Conservation (phyloP, 345 rosid species). For the Orychophragmus violaceus region DNA sequence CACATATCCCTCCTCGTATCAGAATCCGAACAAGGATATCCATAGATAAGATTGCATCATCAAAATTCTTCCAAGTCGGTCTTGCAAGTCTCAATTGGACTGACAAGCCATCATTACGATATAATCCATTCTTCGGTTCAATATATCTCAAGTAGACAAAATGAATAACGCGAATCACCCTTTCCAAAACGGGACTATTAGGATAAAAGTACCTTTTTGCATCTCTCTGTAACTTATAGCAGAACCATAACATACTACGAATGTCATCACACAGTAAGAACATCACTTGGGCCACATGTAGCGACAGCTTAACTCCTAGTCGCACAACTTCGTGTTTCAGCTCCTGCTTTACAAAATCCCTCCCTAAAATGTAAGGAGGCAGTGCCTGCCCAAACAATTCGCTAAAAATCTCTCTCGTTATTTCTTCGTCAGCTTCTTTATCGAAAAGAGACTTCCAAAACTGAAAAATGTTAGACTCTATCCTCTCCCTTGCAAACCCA, state of each 20-base stretch:
- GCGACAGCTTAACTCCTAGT: conserved; percentile 2
- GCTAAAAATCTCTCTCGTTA: background rate
- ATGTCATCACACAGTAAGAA: background rate
- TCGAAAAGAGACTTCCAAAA: conserved; percentile 12
- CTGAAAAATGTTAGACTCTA: background rate
- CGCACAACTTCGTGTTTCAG: background rate
- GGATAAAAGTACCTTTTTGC: too few relatives aligned
- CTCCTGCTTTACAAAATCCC: background rate
- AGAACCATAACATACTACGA: background rate
- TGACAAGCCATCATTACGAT: too few relatives aligned
- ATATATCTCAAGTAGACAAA: too few relatives aligned
- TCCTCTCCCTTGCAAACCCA: background rate
- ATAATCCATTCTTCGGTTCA: too few relatives aligned
- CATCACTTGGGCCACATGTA: background rate
- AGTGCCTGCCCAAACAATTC: background rate
- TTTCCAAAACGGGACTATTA: too few relatives aligned
- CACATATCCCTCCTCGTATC: background rate
- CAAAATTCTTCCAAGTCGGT: background rate
- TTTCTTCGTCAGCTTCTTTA: background rate
- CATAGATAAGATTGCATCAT: background rate
- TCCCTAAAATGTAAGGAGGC: background rate
- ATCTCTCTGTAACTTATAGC: too few relatives aligned
- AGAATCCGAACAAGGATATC: background rate
- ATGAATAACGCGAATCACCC: too few relatives aligned
- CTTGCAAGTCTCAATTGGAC: too few relatives aligned